Evolutionary conservation across 257 asterid species (phyloP).

Genomic region (Ilex asprella): DNA sequence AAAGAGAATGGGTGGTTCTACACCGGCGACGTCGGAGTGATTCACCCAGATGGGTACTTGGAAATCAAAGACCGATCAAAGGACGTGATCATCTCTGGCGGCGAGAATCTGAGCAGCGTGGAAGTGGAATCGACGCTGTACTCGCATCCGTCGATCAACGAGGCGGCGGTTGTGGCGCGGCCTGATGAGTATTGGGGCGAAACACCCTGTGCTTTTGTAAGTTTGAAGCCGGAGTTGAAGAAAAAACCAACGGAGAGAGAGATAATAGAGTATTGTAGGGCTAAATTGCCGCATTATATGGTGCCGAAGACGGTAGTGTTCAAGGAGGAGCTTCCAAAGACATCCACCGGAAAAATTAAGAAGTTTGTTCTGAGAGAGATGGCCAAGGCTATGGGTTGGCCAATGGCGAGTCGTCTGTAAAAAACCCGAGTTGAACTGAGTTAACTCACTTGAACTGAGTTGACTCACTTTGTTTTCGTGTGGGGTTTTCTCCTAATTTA

Average conservation of each 20-base stretch:
- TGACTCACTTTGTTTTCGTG: no score
- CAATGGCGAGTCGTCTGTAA: constrained; percentile 1
- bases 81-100: constrained; percentile 77
- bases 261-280: constrained; percentile 40
- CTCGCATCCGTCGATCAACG: constrained; percentile 64
- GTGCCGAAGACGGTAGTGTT: constrained; percentile 67
- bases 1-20: constrained; percentile 58
- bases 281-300: constrained; percentile 54
- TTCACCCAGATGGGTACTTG: constrained; percentile 72
- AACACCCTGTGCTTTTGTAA: constrained; percentile 75
- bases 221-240: constrained; percentile 39
- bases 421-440: no score
- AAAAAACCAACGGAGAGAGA: constrained; percentile 45
- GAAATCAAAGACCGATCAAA: constrained; percentile 75
- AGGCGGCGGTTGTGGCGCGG: constrained; percentile 82
- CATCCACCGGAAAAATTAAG: constrained; percentile 74
- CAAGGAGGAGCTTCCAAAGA: constrained; percentile 63
- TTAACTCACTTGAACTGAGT: no score
- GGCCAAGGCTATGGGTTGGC: constrained; percentile 42
- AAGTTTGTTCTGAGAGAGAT: constrained; percentile 56
- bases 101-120: constrained; percentile 82
- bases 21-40: constrained; percentile 79
- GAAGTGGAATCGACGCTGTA: constrained; percentile 72
- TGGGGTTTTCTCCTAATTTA: no score
- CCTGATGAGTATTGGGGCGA: constrained; percentile 84